Base-by-base conservation (phyloP, 768 basidiomycete species). In the Suillus americanus region DNA sequence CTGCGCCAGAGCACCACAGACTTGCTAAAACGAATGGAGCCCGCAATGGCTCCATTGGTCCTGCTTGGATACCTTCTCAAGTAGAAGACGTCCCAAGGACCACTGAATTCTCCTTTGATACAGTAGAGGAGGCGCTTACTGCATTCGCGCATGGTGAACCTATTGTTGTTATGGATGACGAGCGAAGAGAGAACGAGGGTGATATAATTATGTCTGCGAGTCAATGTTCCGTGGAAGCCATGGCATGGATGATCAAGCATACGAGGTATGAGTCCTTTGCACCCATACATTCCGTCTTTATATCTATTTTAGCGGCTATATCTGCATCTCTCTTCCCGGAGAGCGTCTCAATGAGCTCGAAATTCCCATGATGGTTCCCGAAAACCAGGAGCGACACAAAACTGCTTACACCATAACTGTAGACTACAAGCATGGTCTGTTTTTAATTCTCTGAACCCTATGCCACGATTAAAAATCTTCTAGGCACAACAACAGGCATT, bases 231-330 rank as follows among this genome's bases (percentile, higher is more conserved):
- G 93, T 94, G 1, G 93, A 98, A 77, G 93, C 95, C 73, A 99
- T 99, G 97, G 97, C 97, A 1, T 99, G 94, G 94, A 91, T 99
- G 86, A 95, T 99, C 75, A 91, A 91, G 73, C 89, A 96, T 75
- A 94, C 95, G 0, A 97, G 95, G 97, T 96, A 60, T 65, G 86
- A 76, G 18, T 28, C 37, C 45, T 10, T 35, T 7, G 16, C 9
- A n/a, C 14, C 50, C 14, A 50, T 37, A 18, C 23, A 50, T 20
- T 40, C 28, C 62, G 12, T 41, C 56, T 65, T 70, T 62, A 55
- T 63, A 37, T 59, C 43, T 37, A 38, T 50, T 65, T 41, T 72
- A 99, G 97, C 72, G 97, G 97, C 1, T 99, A 92, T 79, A 89
- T 99, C 67, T 99, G 97, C 76, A 85, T 95, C 61, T 86, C 94